A percentile compares a stretch with the other conserved stretches of the same genome.
Conservation (phyloP, 192 early-diverging fungal genomes). For the Obelidium mucronatum region DNA sequence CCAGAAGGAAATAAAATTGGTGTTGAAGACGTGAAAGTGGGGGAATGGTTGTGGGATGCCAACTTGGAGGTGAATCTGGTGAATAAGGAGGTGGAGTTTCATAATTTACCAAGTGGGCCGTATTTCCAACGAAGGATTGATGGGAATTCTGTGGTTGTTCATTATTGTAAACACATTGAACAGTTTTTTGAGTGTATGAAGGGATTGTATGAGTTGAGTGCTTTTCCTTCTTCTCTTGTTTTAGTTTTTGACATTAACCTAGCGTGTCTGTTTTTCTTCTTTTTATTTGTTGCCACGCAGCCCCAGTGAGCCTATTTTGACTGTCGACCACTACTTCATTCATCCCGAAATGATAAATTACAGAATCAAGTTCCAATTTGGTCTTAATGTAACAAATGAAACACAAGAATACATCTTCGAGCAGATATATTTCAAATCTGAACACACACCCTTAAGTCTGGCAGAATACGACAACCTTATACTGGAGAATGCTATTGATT, state of each 20-base stretch:
- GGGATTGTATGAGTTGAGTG: not conserved
- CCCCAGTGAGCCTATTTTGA: not conserved
- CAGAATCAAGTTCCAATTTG: not conserved
- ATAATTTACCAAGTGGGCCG: not conserved
- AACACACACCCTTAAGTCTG: not conserved
- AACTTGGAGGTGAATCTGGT: not conserved
- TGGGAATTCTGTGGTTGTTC: not conserved
- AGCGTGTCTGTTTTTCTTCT: not conserved
- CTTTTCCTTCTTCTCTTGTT: no score
- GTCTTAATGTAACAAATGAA: not conserved
- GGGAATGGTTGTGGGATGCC: slow-evolving; percentile 4
- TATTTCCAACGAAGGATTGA: not conserved
- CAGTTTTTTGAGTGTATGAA: not conserved
- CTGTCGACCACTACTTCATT: not conserved
- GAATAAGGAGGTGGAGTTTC: not conserved
- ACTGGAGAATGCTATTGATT: not conserved
- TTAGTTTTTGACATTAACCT: no score
- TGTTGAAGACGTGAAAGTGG: slow-evolving; percentile 11
- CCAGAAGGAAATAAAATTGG: not conserved
- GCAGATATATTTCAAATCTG: not conserved
- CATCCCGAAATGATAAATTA: not conserved
- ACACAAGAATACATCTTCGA: not conserved
- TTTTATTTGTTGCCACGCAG: not conserved
- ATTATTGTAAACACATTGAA: not conserved
- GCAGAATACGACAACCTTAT: not conserved